These are phyloP conservation scores for Pezicula carpinea DNA, from an alignment of 2,329 filamentous ascomycete species.

Conservation along the genomic window DNA sequence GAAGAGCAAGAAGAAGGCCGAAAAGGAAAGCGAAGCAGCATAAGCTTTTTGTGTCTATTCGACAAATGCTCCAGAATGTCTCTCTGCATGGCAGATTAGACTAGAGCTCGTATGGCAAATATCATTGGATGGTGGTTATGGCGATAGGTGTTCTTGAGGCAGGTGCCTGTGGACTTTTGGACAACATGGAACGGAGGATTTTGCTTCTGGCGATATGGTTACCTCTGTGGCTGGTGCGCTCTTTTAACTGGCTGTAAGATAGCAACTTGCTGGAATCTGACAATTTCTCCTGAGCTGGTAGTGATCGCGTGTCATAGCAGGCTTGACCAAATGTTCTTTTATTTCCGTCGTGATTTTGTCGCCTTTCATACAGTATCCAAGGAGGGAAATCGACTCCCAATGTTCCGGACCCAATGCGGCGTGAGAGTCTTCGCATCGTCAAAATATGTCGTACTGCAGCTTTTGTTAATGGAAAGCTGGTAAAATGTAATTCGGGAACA, in stretches of 20 bases:
- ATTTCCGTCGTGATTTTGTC: conserved; percentile 3
- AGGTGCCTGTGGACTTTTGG: background rate
- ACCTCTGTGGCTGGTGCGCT: conserved; percentile 4
- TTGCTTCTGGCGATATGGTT: conserved; percentile 1
- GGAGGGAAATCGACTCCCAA: no score
- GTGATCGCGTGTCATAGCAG: background rate
- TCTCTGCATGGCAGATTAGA: conserved; percentile 12
- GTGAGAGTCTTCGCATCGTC: no score
- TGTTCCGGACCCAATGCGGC: no score
- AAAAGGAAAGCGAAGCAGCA: conserved; percentile 35
- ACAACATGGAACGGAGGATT: background rate
- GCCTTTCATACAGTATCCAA: background rate
- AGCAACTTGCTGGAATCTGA: conserved; percentile 8
- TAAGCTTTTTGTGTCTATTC: conserved; percentile 11
- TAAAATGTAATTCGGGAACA: background rate
- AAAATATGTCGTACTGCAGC: no score
- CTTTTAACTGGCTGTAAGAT: conserved; percentile 3
- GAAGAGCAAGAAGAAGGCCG: conserved; percentile 60
- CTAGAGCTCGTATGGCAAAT: conserved; percentile 9
- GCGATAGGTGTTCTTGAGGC: conserved; percentile 2
- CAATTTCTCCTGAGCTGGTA: conserved; percentile 1
- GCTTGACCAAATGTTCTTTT: conserved; percentile 5
- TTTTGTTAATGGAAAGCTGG: background rate
- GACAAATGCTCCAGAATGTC: conserved; percentile 10
- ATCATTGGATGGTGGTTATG: conserved; percentile 7